phyloP scores from a whole-genome alignment of 1,284 basidiomycete species.

The Lentinus polychrous region DNA sequence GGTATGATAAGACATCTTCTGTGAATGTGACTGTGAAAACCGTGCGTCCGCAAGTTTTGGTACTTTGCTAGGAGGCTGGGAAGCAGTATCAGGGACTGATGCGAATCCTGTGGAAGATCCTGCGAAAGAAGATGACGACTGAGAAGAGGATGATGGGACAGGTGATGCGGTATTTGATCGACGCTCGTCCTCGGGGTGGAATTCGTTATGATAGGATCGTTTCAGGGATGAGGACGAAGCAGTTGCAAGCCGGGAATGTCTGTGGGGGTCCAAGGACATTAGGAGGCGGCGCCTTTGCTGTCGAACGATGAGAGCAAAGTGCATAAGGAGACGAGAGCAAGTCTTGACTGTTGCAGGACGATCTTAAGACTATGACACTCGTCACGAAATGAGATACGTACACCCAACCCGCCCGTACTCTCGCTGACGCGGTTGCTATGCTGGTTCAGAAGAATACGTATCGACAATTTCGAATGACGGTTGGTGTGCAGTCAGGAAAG shows the following conservation, averaged over 20 bases:
- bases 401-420: not conserved
- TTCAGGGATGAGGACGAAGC: constrained; percentile 22
- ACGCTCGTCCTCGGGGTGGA: not conserved
- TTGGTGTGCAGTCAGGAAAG: too few relatives aligned
- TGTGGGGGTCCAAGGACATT: constrained; percentile 44
- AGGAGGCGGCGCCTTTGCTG: constrained; percentile 42
- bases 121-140: constrained; percentile 12
- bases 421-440: too few relatives aligned
- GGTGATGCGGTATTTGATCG: not conserved
- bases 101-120: constrained; percentile 12
- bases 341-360: not conserved
- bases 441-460: too few relatives aligned
- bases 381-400: not conserved
- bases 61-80: constrained; percentile 18
- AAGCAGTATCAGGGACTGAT: constrained; percentile 5
- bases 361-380: not conserved
- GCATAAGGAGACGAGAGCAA: constrained; percentile 32
- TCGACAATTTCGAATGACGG: too few relatives aligned
- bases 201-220: constrained; percentile 20
- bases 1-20: not conserved
- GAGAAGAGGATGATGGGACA: not conserved
- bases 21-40: not conserved
- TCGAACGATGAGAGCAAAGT: constrained; percentile 39
- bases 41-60: constrained; percentile 14
- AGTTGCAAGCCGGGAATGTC: constrained; percentile 18